These are phyloP conservation scores for Debaryomycetaceae sp. DNA, from an alignment of 1,139 yeast genomes.

Conservation along the genomic window DNA sequence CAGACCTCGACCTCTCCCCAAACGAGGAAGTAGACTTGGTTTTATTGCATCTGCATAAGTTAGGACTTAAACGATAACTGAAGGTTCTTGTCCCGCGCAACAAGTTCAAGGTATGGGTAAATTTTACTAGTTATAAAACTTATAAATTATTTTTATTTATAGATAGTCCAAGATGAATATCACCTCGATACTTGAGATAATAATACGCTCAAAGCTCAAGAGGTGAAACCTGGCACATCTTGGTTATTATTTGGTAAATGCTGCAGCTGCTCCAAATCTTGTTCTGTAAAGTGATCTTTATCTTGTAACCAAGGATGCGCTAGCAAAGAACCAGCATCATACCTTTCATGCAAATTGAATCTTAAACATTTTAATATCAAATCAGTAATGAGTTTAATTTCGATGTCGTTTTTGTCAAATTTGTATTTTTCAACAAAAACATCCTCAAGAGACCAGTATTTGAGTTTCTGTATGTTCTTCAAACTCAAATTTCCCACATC, in stretches of 20 bases:
- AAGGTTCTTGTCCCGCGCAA: too few species aligned
- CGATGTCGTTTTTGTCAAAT: slow-evolving; percentile 31
- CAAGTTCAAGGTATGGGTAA: too few species aligned
- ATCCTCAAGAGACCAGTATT: slow-evolving; percentile 64
- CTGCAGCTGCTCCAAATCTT: slow-evolving; percentile 5
- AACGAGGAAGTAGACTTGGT: slow-evolving; percentile 5
- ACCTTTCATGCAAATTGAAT: slow-evolving; percentile 33
- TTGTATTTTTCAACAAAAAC: slow-evolving; percentile 62
- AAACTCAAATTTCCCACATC: slow-evolving; percentile 38
- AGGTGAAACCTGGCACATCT: slow-evolving; percentile 27
- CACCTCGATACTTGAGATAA: too few species aligned
- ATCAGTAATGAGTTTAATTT: slow-evolving; percentile 29
- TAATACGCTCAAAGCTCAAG: too few species aligned
- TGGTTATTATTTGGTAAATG: slow-evolving; percentile 14
- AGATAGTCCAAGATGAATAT: too few species aligned
- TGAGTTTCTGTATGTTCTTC: slow-evolving; percentile 58
- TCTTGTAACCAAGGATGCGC: slow-evolving; percentile 42
- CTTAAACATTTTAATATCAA: slow-evolving; percentile 38
- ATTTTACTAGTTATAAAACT: too few species aligned
- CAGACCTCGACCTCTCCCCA: slow-evolving; percentile 23
- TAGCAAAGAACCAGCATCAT: slow-evolving; percentile 38
- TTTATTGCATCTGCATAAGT: slow-evolving; percentile 4
- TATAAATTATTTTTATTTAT: too few species aligned
- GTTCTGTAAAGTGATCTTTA: slow-evolving; percentile 12
- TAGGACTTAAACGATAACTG: too few species aligned